Evolutionary conservation across 176 grass and related monocot species (phyloP).

Genomic region (Musa itinerans): DNA sequence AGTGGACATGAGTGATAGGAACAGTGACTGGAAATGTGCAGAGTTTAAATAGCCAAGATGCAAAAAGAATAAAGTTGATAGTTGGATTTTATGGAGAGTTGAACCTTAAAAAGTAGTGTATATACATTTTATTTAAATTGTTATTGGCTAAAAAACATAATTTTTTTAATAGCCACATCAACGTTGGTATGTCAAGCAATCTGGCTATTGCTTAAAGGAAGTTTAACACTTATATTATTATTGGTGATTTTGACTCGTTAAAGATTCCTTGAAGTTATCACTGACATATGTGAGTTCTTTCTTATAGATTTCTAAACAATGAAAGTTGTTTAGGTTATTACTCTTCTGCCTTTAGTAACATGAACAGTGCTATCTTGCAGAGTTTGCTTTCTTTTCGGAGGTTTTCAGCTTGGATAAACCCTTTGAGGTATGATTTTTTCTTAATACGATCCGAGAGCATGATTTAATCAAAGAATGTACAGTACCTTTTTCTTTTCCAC

Average conservation of each 20-base stretch:
- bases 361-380: slow-evolving; percentile 34
- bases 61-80: no score
- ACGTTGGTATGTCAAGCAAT: neutral
- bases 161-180: neutral
- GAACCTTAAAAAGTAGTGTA: no score
- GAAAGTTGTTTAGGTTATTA: neutral
- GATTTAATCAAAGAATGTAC: neutral
- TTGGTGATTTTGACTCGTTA: neutral
- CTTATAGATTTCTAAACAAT: neutral
- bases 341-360: neutral
- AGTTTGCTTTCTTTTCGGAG: slow-evolving; percentile 82
- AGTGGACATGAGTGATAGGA: no score
- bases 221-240: neutral
- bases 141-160: neutral
- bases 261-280: no score
- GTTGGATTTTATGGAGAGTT: no score
- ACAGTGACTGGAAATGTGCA: no score
- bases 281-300: no score
- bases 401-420: slow-evolving; percentile 94
- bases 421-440: slow-evolving; percentile 53
- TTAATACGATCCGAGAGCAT: neutral
- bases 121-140: neutral
- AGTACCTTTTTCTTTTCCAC: neutral
- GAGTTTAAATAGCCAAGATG: no score
- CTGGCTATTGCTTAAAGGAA: neutral